Evolutionary conservation across 1,284 basidiomycete genomes (phyloP).

Genomic region (Marasmius sp.): DNA sequence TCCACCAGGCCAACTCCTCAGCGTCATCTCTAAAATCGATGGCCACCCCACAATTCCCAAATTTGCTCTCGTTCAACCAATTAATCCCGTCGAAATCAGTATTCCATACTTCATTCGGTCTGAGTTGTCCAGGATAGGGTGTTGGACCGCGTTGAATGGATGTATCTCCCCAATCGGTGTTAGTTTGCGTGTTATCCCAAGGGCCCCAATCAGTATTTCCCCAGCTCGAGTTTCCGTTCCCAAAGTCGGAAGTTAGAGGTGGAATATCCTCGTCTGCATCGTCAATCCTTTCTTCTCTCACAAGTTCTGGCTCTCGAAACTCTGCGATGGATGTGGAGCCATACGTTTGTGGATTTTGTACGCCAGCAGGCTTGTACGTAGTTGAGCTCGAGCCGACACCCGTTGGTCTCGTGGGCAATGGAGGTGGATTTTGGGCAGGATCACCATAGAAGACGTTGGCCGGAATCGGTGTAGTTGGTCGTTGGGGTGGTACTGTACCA

Average conservation of each 20-base stretch:
- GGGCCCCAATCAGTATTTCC: background rate
- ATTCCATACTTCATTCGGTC: background rate
- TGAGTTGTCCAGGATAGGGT: background rate
- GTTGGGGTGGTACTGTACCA: conserved; percentile 39
- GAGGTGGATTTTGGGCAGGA: conserved; percentile 25
- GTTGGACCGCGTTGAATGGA: background rate
- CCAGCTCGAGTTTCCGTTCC: background rate
- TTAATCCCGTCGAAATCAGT: background rate
- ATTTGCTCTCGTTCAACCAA: background rate
- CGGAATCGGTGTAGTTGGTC: conserved; percentile 40
- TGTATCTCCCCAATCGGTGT: background rate
- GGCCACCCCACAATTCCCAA: conserved; percentile 9
- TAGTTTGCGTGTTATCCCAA: background rate
- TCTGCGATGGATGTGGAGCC: conserved; percentile 22
- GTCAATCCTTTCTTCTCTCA: conserved; percentile 17
- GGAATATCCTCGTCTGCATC: background rate
- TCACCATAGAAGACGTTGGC: conserved; percentile 34
- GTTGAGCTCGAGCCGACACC: conserved; percentile 42
- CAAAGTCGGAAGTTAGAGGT: background rate
- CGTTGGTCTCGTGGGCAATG: conserved; percentile 35
- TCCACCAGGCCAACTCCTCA: conserved; percentile 72
- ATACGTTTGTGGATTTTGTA: conserved; percentile 32
- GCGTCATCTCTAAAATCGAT: conserved; percentile 56
- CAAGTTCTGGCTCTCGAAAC: conserved; percentile 45
- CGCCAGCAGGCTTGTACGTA: conserved; percentile 29